phyloP scores from a whole-genome alignment of 116 monocot genomes.

The Cymodocea nodosa region DNA sequence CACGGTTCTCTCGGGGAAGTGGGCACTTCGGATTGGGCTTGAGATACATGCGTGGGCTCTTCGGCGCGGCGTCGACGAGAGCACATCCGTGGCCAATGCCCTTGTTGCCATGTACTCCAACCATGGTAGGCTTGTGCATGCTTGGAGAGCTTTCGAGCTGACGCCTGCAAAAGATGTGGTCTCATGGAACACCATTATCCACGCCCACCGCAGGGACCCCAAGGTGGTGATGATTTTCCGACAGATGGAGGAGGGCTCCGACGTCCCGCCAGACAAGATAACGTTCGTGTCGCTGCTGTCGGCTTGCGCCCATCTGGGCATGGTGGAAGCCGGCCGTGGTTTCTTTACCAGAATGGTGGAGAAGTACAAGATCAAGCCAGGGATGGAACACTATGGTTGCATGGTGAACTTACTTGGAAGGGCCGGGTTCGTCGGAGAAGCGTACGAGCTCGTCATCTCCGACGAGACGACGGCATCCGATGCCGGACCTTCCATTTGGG shows the following conservation, averaged over 20 bases:
- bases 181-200: conserved; percentile 74
- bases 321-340: conserved; percentile 41
- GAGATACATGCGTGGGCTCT: conserved; percentile 71
- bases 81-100: conserved; percentile 47
- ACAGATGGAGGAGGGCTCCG: conserved; percentile 48
- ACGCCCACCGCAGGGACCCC: conserved; percentile 26
- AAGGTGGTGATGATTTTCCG: conserved; percentile 25
- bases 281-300: conserved; percentile 68
- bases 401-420: conserved; percentile 73
- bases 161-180: conserved; percentile 56
- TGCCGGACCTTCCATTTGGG: conserved; percentile 47
- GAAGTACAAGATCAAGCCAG: conserved; percentile 32
- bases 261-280: conserved; percentile 45
- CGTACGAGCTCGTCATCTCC: conserved; percentile 28
- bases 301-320: conserved; percentile 47
- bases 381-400: conserved; percentile 65
- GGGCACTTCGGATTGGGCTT: conserved; percentile 11
- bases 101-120: conserved; percentile 47
- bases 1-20: conserved; percentile 24
- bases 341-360: conserved; percentile 45
- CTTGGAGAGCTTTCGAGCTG: conserved; percentile 26
- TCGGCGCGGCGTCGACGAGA: conserved; percentile 30
- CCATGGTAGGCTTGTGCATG: conserved; percentile 1
- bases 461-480: conserved; percentile 32
- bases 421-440: conserved; percentile 58